phyloP scores from a whole-genome alignment of 768 basidiomycete species.

The Agaricus sinodeliciosus region DNA sequence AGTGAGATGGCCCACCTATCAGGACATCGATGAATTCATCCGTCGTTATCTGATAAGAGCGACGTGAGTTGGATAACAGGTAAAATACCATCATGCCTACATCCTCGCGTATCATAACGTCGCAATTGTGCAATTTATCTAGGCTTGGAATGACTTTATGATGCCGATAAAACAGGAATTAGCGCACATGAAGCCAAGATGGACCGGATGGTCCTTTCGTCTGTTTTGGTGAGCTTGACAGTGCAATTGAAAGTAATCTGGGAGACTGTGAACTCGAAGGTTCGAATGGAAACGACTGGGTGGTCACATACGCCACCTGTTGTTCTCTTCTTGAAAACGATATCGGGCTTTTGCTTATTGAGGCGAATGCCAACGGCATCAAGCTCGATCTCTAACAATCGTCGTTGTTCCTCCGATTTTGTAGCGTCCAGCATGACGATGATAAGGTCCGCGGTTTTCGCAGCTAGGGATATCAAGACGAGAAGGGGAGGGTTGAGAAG shows the following conservation, averaged over 20 bases:
- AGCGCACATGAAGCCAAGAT: constrained; percentile 80
- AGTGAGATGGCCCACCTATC: constrained; percentile 49
- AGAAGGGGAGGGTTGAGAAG: not conserved
- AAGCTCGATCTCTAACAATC: constrained; percentile 84
- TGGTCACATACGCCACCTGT: constrained; percentile 74
- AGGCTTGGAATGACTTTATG: not conserved
- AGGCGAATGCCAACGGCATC: constrained; percentile 96
- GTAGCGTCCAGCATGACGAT: constrained; percentile 91
- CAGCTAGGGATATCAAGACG: constrained; percentile 33
- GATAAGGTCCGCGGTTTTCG: constrained; percentile 91
- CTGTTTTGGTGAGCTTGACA: constrained; percentile 89
- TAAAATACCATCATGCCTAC: constrained; percentile 34
- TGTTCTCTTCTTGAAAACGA: constrained; percentile 90
- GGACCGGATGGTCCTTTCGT: constrained; percentile 90
- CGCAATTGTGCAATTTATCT: constrained; percentile 92
- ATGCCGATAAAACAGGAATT: not conserved
- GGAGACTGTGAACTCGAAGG: constrained; percentile 8
- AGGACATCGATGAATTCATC: constrained; percentile 99
- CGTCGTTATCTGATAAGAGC: constrained; percentile 64
- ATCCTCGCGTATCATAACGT: constrained; percentile 98
- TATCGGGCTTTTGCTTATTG: constrained; percentile 86
- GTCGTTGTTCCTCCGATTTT: constrained; percentile 87
- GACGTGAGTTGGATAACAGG: constrained; percentile 6
- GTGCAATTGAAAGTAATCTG: constrained; percentile 91
- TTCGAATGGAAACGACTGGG: not conserved